A percentile compares a stretch with the other conserved stretches of the same genome.
Evolutionary conservation across 495 filamentous ascomycete species (phyloP).

Genomic region (Lasiosphaeria miniovina): DNA sequence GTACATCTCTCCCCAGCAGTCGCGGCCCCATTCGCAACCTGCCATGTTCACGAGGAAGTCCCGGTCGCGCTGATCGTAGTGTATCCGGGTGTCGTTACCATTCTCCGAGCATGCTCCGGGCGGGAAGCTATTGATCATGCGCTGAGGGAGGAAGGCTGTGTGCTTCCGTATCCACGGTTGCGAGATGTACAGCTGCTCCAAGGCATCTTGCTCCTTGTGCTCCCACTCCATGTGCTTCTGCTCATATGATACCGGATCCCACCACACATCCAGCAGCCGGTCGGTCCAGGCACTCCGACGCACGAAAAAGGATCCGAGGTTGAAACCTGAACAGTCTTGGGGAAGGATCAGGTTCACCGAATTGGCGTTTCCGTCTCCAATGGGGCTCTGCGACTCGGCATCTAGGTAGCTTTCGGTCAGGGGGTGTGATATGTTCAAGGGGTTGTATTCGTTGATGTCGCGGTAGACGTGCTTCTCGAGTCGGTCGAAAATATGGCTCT

Average conservation of each 20-base stretch:
- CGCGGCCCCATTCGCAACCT: conserved; percentile 91
- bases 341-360: conserved; percentile 86
- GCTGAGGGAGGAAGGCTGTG: conserved; percentile 85
- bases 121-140: conserved; percentile 92
- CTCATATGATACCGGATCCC: conserved; percentile 97
- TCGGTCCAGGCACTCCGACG: conserved; percentile 84
- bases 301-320: conserved; percentile 93
- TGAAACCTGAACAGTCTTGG: conserved; percentile 96
- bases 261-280: conserved; percentile 92
- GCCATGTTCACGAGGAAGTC: conserved; percentile 99
- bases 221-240: conserved; percentile 99
- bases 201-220: conserved; percentile 94
- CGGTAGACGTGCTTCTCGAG: conserved; percentile 77
- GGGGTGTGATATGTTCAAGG: conserved; percentile 88
- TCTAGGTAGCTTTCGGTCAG: conserved; percentile 71
- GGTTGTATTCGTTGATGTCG: conserved; percentile 95
- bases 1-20: conserved; percentile 98
- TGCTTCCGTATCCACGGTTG: conserved; percentile 92
- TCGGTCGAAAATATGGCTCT: conserved; percentile 83
- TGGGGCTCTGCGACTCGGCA: conserved; percentile 60
- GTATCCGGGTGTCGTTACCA: conserved; percentile 67
- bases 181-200: conserved; percentile 86
- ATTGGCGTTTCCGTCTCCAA: conserved; percentile 67
- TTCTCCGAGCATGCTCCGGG: conserved; percentile 79
- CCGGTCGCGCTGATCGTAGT: conserved; percentile 79